Conservation (phyloP, 495 filamentous ascomycete genomes). For the Hypoxylon cercidicola region DNA sequence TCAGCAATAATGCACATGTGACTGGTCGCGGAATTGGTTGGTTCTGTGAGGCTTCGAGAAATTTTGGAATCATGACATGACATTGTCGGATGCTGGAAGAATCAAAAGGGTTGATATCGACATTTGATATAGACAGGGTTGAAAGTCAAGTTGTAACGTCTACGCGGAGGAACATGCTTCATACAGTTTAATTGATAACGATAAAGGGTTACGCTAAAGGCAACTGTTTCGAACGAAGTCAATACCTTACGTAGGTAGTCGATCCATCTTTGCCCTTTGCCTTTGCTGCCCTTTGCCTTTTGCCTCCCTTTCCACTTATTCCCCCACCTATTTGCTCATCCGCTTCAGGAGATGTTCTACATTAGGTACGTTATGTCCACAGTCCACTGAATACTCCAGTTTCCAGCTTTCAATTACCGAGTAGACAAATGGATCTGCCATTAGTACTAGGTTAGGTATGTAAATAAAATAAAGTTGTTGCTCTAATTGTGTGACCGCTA, state of each 20-base stretch:
- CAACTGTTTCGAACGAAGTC: constrained; percentile 17
- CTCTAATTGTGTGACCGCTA: constrained; percentile 29
- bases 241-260: neutral
- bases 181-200: constrained; percentile 32
- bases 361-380: no score
- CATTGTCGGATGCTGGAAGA: constrained; percentile 5
- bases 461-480: constrained; percentile 14
- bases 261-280: constrained; percentile 6
- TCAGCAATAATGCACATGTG: neutral
- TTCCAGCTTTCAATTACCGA: no score
- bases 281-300: no score
- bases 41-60: constrained; percentile 15
- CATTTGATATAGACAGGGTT: constrained; percentile 31
- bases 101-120: constrained; percentile 18
- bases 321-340: no score
- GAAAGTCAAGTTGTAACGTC: constrained; percentile 18
- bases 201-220: constrained; percentile 22
- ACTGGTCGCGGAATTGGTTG: constrained; percentile 2
- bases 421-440: no score
- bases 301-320: no score
- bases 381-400: neutral
- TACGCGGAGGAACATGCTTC: constrained; percentile 19
- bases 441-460: neutral
- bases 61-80: constrained; percentile 20
- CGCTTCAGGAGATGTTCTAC: no score